phyloP scores from a whole-genome alignment of 2,329 filamentous ascomycete species.

The Pseudogymnoascus sp. region DNA sequence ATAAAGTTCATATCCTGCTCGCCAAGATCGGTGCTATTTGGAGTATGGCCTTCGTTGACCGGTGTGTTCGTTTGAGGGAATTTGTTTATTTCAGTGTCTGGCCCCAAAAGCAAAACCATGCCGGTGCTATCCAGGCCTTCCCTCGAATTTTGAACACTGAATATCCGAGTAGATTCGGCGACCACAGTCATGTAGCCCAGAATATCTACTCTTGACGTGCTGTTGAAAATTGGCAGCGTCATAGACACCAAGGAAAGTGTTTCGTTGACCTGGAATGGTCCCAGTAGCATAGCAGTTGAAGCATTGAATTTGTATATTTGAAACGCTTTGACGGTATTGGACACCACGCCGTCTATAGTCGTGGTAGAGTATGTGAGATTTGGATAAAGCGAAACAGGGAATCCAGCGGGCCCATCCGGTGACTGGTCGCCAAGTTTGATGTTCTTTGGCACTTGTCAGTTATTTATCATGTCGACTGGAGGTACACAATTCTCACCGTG shows the following conservation, averaged over 20 bases:
- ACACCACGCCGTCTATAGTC: neutral
- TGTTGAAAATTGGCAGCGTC: constrained; percentile 71
- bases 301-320: constrained; percentile 33
- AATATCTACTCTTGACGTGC: constrained; percentile 52
- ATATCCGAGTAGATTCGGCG: constrained; percentile 58
- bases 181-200: constrained; percentile 80
- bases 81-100: constrained; percentile 57
- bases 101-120: constrained; percentile 63
- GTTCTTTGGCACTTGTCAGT: neutral
- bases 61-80: constrained; percentile 43
- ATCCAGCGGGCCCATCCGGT: constrained; percentile 44
- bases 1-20: constrained; percentile 49
- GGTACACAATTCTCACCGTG: neutral
- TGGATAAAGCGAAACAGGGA: constrained; percentile 66
- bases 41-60: constrained; percentile 41
- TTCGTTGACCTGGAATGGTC: constrained; percentile 63
- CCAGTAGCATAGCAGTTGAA: constrained; percentile 61
- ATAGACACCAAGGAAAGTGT: constrained; percentile 72
- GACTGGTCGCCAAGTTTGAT: constrained; percentile 53
- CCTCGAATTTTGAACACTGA: constrained; percentile 52
- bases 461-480: neutral
- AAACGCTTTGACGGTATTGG: constrained; percentile 19
- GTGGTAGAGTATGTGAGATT: constrained; percentile 58
- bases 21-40: constrained; percentile 34
- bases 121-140: constrained; percentile 68